Evolutionary conservation across 1,284 basidiomycete genomes (phyloP), one percentile per base, ranked within the genome.

Genomic region (Sphaerobolus stellatus): DNA sequence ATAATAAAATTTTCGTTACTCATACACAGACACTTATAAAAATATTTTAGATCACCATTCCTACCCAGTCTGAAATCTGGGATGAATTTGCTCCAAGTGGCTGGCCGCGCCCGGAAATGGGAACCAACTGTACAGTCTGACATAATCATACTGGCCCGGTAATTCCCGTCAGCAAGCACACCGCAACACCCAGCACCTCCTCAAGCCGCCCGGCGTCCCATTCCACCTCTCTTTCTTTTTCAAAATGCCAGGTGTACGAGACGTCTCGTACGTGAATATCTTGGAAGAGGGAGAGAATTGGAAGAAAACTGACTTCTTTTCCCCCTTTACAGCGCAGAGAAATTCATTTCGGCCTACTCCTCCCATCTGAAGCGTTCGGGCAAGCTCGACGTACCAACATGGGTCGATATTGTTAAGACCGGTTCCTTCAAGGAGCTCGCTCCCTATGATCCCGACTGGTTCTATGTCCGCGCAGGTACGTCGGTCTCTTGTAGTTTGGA

Each of bases 331-430:
- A 49, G 25, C 16, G 25, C 31, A 40, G 44, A 33, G 11, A 38
- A 0, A 20, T 53, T 33, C 45, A 53, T 53, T 43, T 11, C 29
- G 24, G 44, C 28, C 30, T 97, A 97, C 76, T 80, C 92, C 66
- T 90, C 90, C 68, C 94, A 96, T 78, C 81, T 96, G 70, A 96
- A 96, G 81, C 88, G 94, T 66, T 94, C 94, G 60, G 93, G 94
- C 74, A 96, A 96, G 81, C 89, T 97, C 68, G 96, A 99, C 81
- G 92, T 99, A 64, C 96, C 96, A 66, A 90, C 87, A 75, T 99
- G 97, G 97, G 96, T 94, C 59, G 96, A 99, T 77, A 83, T 98
- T 68, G 96, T 99, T 75, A 99, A 99, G 84, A 99, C 96, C 58
- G 97, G 94, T 71, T 78, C 90, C 61, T 96, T 83, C 84, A 99